Percentiles rank a stretch among this genome's conserved stretches.
Evolutionary conservation across 305 asterid species (phyloP).

Genomic region (Fraxinus latifolia): DNA sequence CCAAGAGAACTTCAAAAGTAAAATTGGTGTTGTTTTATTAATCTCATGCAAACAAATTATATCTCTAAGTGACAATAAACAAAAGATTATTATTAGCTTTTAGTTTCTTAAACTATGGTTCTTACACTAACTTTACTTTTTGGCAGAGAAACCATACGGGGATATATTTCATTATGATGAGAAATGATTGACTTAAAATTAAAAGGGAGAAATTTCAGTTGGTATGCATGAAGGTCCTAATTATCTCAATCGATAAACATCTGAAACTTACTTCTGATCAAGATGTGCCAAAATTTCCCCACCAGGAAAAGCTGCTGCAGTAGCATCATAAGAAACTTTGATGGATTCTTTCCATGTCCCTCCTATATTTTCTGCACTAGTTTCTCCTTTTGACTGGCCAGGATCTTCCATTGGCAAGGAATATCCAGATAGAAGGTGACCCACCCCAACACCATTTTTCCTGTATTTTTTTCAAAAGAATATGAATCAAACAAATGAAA

Average conservation of each 20-base stretch:
- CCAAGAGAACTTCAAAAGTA: background rate
- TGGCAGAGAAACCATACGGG: background rate
- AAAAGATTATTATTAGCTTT: too few species aligned
- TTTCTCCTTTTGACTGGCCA: slow-evolving; percentile 46
- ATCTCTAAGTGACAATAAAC: background rate
- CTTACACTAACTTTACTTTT: background rate
- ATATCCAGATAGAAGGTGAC: slow-evolving; percentile 91
- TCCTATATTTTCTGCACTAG: slow-evolving; percentile 43
- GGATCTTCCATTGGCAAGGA: slow-evolving; percentile 97
- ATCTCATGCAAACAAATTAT: background rate
- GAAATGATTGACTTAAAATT: background rate
- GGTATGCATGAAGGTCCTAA: background rate
- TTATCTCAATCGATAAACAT: background rate
- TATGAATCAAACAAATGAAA: slow-evolving; percentile 9
- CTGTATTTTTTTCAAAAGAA: slow-evolving; percentile 33
- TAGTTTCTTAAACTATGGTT: background rate
- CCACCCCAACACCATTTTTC: slow-evolving; percentile 75
- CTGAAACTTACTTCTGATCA: slow-evolving; percentile 75
- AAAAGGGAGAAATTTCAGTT: background rate
- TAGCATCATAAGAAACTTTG: slow-evolving; percentile 71
- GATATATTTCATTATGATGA: background rate
- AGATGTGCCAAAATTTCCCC: slow-evolving; percentile 89
- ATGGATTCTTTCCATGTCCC: slow-evolving; percentile 93
- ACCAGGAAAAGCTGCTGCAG: slow-evolving; percentile 75
- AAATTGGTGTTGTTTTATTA: background rate